Conservation (phyloP, 768 basidiomycete genomes). For the Rhizopogon rudus region DNA sequence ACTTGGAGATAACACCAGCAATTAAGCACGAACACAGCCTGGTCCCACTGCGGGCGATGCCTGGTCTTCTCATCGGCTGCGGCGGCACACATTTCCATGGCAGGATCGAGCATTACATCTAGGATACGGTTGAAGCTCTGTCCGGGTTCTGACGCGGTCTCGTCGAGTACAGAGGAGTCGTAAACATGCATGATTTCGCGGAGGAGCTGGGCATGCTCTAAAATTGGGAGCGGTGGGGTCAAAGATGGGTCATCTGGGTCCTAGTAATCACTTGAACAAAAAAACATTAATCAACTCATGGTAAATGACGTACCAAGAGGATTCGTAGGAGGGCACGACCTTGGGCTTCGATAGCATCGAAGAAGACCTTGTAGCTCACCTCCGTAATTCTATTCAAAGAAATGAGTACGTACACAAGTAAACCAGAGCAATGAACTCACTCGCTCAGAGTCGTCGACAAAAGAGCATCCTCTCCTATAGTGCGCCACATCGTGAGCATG, state of each 20-base stretch:
- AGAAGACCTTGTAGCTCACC: constrained; percentile 78
- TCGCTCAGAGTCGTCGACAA: constrained; percentile 75
- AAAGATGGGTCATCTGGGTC: constrained; percentile 66
- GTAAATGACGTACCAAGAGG: constrained; percentile 40
- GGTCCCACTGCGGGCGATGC: constrained; percentile 66
- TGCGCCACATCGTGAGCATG: constrained; percentile 85
- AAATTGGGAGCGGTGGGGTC: constrained; percentile 69
- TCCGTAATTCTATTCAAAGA: constrained; percentile 61
- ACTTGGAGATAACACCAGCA: constrained; percentile 83
- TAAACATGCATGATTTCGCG: constrained; percentile 89
- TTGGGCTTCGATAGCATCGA: constrained; percentile 82
- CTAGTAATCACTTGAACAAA: constrained; percentile 25
- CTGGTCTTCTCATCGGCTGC: constrained; percentile 63
- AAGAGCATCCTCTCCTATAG: constrained; percentile 80
- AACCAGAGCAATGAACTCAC: constrained; percentile 36
- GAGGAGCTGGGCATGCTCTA: constrained; percentile 80
- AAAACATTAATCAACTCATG: background rate
- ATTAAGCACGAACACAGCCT: constrained; percentile 79
- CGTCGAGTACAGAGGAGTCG: constrained; percentile 76
- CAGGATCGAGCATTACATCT: constrained; percentile 82
- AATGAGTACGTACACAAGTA: background rate
- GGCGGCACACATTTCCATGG: constrained; percentile 65
- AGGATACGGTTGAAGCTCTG: constrained; percentile 65
- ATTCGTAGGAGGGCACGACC: constrained; percentile 58
- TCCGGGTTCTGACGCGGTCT: constrained; percentile 9